These are phyloP conservation scores for Alternaria sp. DNA, from an alignment of 2,329 filamentous ascomycete species.

Conservation along the genomic window DNA sequence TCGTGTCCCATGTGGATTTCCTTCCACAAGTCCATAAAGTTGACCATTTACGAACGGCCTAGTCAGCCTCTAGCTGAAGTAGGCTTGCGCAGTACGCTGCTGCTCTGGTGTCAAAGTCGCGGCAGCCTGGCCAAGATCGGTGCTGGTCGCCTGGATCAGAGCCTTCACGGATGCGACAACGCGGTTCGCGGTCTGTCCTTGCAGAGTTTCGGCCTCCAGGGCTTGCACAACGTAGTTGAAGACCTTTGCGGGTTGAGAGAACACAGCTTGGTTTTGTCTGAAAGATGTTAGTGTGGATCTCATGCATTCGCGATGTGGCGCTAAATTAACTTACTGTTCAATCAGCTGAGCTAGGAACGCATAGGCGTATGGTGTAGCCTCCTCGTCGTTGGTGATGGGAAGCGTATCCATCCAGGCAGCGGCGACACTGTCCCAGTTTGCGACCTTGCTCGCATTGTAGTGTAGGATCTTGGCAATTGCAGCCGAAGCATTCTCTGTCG, in stretches of 20 bases:
- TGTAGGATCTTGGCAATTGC: slow-evolving; percentile 97
- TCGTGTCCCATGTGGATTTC: slow-evolving; percentile 4
- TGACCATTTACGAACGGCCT: neutral
- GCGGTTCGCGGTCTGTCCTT: slow-evolving; percentile 79
- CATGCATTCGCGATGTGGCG: neutral
- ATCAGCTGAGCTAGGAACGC: slow-evolving; percentile 90
- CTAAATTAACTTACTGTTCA: slow-evolving; percentile 78
- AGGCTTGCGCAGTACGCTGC: slow-evolving; percentile 77
- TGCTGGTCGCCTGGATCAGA: slow-evolving; percentile 73
- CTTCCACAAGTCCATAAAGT: neutral
- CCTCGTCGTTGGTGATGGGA: slow-evolving; percentile 92
- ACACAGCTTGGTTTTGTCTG: slow-evolving; percentile 85
- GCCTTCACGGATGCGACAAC: slow-evolving; percentile 80
- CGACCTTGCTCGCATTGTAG: slow-evolving; percentile 79
- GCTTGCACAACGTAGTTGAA: slow-evolving; percentile 88
- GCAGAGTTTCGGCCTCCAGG: slow-evolving; percentile 87
- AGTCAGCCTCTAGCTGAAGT: slow-evolving; percentile 67
- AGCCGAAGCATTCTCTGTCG: slow-evolving; percentile 95
- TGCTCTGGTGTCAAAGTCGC: slow-evolving; percentile 78
- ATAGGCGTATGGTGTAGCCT: slow-evolving; percentile 95
- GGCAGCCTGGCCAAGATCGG: slow-evolving; percentile 78
- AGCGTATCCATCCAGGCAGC: slow-evolving; percentile 89
- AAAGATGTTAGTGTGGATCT: neutral
- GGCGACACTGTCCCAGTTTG: slow-evolving; percentile 76
- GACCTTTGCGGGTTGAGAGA: slow-evolving; percentile 77